Percentiles rank a stretch among this genome's conserved stretches.
Conservation (phyloP, 164 flowering plant species). For the Dillenia suffruticosa region DNA sequence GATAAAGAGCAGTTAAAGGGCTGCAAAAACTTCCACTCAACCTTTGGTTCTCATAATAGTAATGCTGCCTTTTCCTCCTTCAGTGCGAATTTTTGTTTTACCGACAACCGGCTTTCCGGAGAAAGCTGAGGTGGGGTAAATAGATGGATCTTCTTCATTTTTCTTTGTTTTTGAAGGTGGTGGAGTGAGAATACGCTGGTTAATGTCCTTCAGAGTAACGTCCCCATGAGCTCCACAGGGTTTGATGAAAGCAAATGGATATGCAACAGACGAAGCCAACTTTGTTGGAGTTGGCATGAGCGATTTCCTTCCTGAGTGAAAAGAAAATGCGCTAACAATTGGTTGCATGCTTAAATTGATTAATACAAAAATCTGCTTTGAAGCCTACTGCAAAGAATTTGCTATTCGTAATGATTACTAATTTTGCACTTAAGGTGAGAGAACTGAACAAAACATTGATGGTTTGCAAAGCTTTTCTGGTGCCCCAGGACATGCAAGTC, state of each 20-base stretch:
- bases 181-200: slow-evolving; percentile 73
- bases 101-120: slow-evolving; percentile 96
- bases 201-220: slow-evolving; percentile 88
- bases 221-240: slow-evolving; percentile 77
- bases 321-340: slow-evolving; percentile 3
- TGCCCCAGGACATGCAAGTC: too few species aligned
- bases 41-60: not conserved
- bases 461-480: too few species aligned
- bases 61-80: slow-evolving; percentile 91
- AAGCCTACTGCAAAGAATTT: too few species aligned
- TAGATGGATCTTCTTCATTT: slow-evolving; percentile 36
- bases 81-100: slow-evolving; percentile 85
- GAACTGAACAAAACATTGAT: too few species aligned
- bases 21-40: too few species aligned
- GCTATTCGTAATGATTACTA: too few species aligned
- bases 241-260: slow-evolving; percentile 88
- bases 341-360: too few species aligned
- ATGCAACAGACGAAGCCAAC: slow-evolving; percentile 65
- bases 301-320: slow-evolving; percentile 57
- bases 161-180: slow-evolving; percentile 52
- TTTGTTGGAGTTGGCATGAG: slow-evolving; percentile 55
- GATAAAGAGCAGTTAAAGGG: too few species aligned
- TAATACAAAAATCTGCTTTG: too few species aligned
- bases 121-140: slow-evolving; percentile 80
- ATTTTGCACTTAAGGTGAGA: too few species aligned